A percentile compares a stretch with the other conserved stretches of the same genome.
These are phyloP conservation scores for Plasmodium cynomolgi DNA, from an alignment of 169 alveolate species.

Conservation along the genomic window DNA sequence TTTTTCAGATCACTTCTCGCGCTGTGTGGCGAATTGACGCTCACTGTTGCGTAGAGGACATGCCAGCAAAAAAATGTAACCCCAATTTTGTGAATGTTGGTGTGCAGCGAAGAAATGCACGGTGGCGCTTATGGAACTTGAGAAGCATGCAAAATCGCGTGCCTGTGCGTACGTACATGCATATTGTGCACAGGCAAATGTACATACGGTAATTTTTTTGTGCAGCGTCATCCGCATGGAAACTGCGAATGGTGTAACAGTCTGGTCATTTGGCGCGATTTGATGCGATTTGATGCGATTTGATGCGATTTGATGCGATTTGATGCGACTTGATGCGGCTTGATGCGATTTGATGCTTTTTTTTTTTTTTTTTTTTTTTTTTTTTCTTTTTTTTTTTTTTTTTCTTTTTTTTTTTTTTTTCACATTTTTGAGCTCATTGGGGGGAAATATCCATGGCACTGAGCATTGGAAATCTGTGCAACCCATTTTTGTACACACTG, in stretches of 20 bases:
- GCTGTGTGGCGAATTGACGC: neutral
- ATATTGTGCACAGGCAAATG: neutral
- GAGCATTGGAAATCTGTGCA: neutral
- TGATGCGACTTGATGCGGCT: neutral
- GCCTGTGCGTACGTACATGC: neutral
- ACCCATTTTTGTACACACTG: neutral
- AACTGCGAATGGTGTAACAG: neutral
- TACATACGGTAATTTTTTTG: neutral
- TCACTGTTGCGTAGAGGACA: neutral
- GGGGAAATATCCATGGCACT: neutral
- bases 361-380: slow-evolving; percentile 4
- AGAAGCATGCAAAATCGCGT: neutral
- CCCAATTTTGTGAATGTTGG: neutral
- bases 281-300: neutral
- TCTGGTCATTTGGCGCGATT: neutral
- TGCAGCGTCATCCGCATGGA: neutral
- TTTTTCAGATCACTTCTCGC: neutral
- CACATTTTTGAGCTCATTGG: neutral
- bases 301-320: too few species aligned
- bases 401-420: neutral
- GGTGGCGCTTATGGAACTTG: neutral
- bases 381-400: neutral
- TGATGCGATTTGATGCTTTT: neutral
- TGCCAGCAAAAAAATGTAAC: neutral
- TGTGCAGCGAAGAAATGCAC: neutral